Evolutionary conservation across 495 filamentous ascomycete genomes (phyloP), one percentile per base, ranked within the genome.

Genomic region (Hypoxylon perforatum): DNA sequence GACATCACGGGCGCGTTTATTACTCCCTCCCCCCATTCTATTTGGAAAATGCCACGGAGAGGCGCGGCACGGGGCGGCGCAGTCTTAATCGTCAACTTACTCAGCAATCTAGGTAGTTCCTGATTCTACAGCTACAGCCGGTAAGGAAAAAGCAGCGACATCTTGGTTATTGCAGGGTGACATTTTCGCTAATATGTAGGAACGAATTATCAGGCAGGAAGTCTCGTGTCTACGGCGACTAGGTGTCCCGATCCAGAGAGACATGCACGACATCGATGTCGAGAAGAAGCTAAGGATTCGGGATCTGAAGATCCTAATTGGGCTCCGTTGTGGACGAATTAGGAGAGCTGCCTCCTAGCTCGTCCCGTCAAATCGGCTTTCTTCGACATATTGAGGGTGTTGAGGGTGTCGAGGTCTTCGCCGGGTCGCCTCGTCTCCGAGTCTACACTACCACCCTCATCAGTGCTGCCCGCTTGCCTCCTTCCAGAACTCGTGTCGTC

Each of bases 61-160:
- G 17, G 17, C 23, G 38, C 63, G 57, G 63, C 57, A 23, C 64
- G 57, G 53, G 11, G 51, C 57, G 64, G 39, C 38, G 45, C 64
- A 53, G 57, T 52, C 25, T 28, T 33, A 42, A 60, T 60, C 35
- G 19, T 33, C 8, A 59, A 48, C 35, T 18, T 50, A 22, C 22
- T 39, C 17, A 44, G 4, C 8, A 10, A 8, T 28, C 25, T n/a
- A 35, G 38, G n/a, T 42, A 25, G 8, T 28, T 42, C 15, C 22
- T 28, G 44, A 17, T 41, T 45, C 17, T n/a, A 33, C 11, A 17
- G 10, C 33, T 63, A 30, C 47, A 12, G 28, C 30, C 41, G 41
- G 17, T 18, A 18, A 18, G 41, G 41, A 44, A 44, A 39, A 41
- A 41, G 14, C 17, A 5, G 41, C n/a, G 15, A 10, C 17, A 9